Conservation (phyloP, 805 yeast genomes). For the Cyberlindnera mycetangii region DNA sequence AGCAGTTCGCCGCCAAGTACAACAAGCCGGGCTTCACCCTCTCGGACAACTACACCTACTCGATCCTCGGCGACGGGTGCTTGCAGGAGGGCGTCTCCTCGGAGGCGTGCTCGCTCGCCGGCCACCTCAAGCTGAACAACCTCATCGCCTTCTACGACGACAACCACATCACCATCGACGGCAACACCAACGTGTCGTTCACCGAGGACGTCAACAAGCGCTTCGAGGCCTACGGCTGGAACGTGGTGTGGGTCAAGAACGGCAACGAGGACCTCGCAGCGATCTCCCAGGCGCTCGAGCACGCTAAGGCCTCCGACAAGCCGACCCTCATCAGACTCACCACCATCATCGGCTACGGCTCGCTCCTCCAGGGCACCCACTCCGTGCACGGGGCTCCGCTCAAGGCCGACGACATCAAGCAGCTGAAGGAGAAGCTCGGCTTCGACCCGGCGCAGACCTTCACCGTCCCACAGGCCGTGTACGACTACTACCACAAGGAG, state of each 20-base stretch:
- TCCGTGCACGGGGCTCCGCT: slow-evolving; percentile 96
- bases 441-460: slow-evolving; percentile 84
- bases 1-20: slow-evolving; percentile 86
- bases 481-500: slow-evolving; percentile 56
- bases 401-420: slow-evolving; percentile 87
- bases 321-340: slow-evolving; percentile 87
- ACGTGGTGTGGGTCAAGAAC: slow-evolving; percentile 68
- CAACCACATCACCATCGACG: slow-evolving; percentile 96
- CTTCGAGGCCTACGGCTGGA: slow-evolving; percentile 94
- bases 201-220: slow-evolving; percentile 87
- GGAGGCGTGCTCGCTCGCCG: slow-evolving; percentile 93
- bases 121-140: slow-evolving; percentile 91
- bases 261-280: slow-evolving; percentile 79
- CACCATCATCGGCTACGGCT: slow-evolving; percentile 95
- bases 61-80: slow-evolving; percentile 95
- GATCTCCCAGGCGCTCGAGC: slow-evolving; percentile 69
- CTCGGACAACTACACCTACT: slow-evolving; percentile 73
- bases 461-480: slow-evolving; percentile 79
- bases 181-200: slow-evolving; percentile 84
- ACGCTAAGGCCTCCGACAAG: slow-evolving; percentile 80
- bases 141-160: slow-evolving; percentile 95
- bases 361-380: slow-evolving; percentile 79
- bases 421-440: slow-evolving; percentile 79
- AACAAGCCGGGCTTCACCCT: slow-evolving; percentile 80
- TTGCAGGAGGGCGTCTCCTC: slow-evolving; percentile 96